Conservation (phyloP, 75 land plant genomes). For the Picea sitchensis region DNA sequence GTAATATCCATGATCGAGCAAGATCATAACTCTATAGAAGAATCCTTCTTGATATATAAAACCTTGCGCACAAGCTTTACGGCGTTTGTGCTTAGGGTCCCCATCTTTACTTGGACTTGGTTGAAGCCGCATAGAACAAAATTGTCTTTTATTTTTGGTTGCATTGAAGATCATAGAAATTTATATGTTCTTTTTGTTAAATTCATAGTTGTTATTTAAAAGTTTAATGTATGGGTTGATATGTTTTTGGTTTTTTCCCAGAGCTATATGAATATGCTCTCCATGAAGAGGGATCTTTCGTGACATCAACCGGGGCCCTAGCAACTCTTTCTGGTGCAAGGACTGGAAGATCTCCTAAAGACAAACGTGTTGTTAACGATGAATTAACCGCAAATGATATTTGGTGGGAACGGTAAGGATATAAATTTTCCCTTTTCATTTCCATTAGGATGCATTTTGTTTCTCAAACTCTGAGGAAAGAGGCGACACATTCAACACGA, state of each 20-base stretch:
- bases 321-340: slow-evolving; percentile 53
- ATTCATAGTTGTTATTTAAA: background rate
- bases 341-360: slow-evolving; percentile 52
- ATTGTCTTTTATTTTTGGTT: background rate
- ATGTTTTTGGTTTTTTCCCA: slow-evolving; percentile 1
- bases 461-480: too few species aligned
- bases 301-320: slow-evolving; percentile 45
- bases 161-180: background rate
- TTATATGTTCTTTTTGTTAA: background rate
- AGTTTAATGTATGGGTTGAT: background rate
- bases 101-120: background rate
- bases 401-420: slow-evolving; percentile 47
- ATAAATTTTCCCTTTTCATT: background rate
- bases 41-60: background rate
- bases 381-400: slow-evolving; percentile 28
- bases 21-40: background rate
- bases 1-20: background rate
- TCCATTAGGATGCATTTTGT: too few species aligned
- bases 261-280: slow-evolving; percentile 58
- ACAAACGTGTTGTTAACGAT: slow-evolving; percentile 51
- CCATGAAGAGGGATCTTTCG: slow-evolving; percentile 44
- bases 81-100: background rate
- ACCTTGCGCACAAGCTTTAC: background rate
- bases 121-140: background rate
- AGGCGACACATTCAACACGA: too few species aligned